Conservation (phyloP, 1,139 yeast species). For the Geotrichum restrictum region DNA sequence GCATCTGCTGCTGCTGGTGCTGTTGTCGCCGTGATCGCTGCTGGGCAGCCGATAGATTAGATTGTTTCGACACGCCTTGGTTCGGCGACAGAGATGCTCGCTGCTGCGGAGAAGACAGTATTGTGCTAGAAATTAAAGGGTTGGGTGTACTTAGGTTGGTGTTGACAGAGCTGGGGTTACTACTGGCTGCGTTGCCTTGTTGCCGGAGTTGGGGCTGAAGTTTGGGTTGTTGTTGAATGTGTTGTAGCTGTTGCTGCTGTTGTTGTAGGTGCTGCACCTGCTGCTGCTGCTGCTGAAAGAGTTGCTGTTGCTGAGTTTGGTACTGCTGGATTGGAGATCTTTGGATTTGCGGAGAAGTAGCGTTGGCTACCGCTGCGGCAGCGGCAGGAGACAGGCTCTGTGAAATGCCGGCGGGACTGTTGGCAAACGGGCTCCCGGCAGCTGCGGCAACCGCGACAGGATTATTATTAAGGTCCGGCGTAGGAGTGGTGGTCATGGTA, state of each 20-base stretch:
- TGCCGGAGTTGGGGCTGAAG: constrained; percentile 12
- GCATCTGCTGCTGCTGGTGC: constrained; percentile 8
- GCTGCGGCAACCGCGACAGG: constrained; percentile 8
- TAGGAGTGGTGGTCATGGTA: constrained; percentile 9
- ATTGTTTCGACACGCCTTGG: constrained; percentile 3
- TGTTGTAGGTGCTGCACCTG: constrained; percentile 7
- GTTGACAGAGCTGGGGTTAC: constrained; percentile 1
- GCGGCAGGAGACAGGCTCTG: constrained; percentile 7
- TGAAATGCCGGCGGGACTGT: constrained; percentile 6
- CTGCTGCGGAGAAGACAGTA: constrained; percentile 7
- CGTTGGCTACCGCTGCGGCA: background rate
- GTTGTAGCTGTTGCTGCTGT: constrained; percentile 10
- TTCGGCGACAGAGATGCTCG: constrained; percentile 7
- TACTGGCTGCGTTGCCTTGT: constrained; percentile 5
- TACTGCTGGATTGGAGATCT: constrained; percentile 10
- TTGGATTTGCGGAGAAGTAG: constrained; percentile 10
- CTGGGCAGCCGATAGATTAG: constrained; percentile 1
- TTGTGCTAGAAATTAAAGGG: background rate
- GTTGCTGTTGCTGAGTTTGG: constrained; percentile 5
- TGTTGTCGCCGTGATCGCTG: constrained; percentile 5
- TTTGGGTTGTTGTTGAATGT: constrained; percentile 10
- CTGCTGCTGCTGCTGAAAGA: constrained; percentile 4
- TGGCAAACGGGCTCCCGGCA: constrained; percentile 12
- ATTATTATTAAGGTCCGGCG: constrained; percentile 9
- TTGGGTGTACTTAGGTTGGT: constrained; percentile 8